Evolutionary conservation across 768 basidiomycete species (phyloP), one percentile per base, ranked within the genome.

Genomic region (Leccinum obscurum): DNA sequence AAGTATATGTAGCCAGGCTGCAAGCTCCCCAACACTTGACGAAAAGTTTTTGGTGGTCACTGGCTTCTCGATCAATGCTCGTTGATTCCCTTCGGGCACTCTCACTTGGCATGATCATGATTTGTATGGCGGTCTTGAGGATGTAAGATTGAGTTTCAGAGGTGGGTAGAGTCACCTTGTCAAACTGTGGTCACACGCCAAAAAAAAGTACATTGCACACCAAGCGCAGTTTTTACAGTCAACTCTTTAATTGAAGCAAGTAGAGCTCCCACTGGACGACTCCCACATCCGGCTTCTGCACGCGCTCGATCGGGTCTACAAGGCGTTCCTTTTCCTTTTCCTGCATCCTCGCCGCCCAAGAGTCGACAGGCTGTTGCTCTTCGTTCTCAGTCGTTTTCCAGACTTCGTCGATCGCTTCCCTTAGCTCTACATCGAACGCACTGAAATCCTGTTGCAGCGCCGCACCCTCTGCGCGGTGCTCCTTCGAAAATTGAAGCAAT

Each of bases 401-500:
- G 9, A 89, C 81, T 59, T 85, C 85, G 14, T 88, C 85, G 14
- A 92, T 69, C 6, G 83, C 82, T 17, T 76, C 75, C 9, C 76
- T 72, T 13, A 90, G 67, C 72, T 89, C 87, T 32, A 61, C 64
- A 61, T 87, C 82, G 60, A 95, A 88, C 0, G 74, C 72, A 3
- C 65, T 61, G 1, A 93, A 73, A 49, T 86, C 83, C 5, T 75
- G 66, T 70, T 96, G 93, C 59, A 97, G 75, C 2, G 74, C 76
- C 39, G 70, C 64, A 0, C 88, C 94, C 61, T 91, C 88, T n/a
- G 76, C 73, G 2, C 84, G 80, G 68, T 95, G 92, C 41, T 83
- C 84, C 5, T 79, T 61, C 0, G 88, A 85, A 58, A 92, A 84
- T 60, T 89, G 83, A 54, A 89, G 74, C 24, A 97, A 77, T 70